phyloP scores from a whole-genome alignment of 2,329 filamentous ascomycete species.

The Mollisia scopiformis region DNA sequence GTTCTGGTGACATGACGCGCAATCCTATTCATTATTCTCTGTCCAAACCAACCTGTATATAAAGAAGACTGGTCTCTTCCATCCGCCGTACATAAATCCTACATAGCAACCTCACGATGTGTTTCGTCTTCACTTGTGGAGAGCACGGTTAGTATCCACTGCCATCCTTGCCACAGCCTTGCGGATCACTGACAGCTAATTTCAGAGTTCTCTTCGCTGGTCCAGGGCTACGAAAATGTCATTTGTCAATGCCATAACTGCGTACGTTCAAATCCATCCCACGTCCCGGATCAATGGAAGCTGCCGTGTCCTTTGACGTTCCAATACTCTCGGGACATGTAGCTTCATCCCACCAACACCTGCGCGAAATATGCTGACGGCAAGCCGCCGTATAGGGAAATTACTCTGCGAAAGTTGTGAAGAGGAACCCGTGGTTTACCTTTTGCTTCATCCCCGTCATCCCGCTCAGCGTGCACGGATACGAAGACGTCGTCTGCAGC shows the following conservation, averaged over 20 bases:
- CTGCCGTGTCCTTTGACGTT: neutral
- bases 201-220: slow-evolving; percentile 36
- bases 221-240: slow-evolving; percentile 61
- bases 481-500: slow-evolving; percentile 71
- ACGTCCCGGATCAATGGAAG: neutral
- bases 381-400: slow-evolving; percentile 51
- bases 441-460: slow-evolving; percentile 78
- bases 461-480: slow-evolving; percentile 69
- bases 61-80: slow-evolving; percentile 3
- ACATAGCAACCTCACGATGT: slow-evolving; percentile 25
- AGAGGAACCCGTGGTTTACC: slow-evolving; percentile 74
- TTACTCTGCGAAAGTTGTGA: slow-evolving; percentile 61
- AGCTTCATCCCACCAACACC: too few relatives aligned
- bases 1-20: slow-evolving; percentile 14
- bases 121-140: slow-evolving; percentile 38
- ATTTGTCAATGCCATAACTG: slow-evolving; percentile 68
- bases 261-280: slow-evolving; percentile 30
- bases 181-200: slow-evolving; percentile 19
- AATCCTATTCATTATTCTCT: slow-evolving; percentile 3
- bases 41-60: neutral
- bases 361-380: too few relatives aligned
- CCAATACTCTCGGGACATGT: too few relatives aligned
- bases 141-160: slow-evolving; percentile 34
- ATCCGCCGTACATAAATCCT: neutral
- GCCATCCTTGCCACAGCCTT: slow-evolving; percentile 4